Conservation (phyloP, 768 basidiomycete genomes). For the Pholiota conissans region DNA sequence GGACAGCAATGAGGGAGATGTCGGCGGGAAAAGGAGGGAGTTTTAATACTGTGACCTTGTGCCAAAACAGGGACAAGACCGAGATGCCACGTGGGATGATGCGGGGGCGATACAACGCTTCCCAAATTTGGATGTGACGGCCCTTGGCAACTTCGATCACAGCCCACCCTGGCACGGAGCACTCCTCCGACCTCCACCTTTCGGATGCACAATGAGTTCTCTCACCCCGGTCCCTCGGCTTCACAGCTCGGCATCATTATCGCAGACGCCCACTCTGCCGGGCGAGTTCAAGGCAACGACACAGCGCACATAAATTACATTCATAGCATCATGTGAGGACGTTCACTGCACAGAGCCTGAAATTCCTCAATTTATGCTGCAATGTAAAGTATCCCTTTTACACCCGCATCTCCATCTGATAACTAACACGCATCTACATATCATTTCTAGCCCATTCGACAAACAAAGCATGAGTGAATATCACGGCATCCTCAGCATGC, state of each 20-base stretch:
- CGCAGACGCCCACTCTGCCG: not conserved
- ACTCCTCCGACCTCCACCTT: not conserved
- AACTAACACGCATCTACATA: too few species aligned
- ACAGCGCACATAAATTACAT: not conserved
- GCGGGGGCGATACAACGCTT: constrained; percentile 25
- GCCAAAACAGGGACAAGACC: constrained; percentile 29
- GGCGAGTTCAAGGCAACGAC: not conserved
- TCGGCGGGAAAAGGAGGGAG: constrained; percentile 12
- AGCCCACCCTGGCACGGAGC: not conserved
- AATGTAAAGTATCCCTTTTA: too few species aligned
- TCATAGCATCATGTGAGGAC: not conserved
- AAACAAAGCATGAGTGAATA: not conserved
- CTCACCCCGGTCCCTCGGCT: not conserved
- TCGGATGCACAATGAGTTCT: not conserved
- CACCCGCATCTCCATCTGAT: constrained; percentile 3
- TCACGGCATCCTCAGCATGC: constrained; percentile 1
- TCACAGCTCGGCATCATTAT: not conserved
- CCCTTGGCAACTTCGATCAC: constrained; percentile 4
- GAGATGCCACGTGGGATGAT: constrained; percentile 25
- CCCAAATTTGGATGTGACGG: constrained; percentile 25
- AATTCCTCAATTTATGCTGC: not conserved
- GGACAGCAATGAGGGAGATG: constrained; percentile 11
- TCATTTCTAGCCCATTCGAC: not conserved
- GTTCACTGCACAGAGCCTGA: not conserved
- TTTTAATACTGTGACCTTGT: constrained; percentile 26